Base-by-base conservation (phyloP, 2,329 filamentous ascomycete genomes). In the Penicillium sp. region DNA sequence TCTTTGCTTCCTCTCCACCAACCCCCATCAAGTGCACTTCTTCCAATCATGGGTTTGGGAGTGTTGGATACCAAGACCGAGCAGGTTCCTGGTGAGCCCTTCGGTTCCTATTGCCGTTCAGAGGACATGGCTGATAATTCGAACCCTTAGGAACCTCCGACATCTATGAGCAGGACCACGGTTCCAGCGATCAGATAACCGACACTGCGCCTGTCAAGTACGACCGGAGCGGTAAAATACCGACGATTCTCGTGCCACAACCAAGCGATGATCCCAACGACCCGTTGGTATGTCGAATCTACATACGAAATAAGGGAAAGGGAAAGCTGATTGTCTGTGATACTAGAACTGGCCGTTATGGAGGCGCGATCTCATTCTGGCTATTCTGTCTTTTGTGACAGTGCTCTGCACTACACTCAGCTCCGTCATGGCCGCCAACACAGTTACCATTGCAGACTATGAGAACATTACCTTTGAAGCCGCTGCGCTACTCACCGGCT, bases 221-320 rank as follows among this genome's bases (percentile, higher is more conserved):
- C 68, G 87, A 91, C 69, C 78, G 70, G 45, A 84, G 77, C 54
- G 86, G 87, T 29, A 75, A 77, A 15, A 70, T 78, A 15, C 82
- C 84, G 44, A 87, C 92, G 61, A 87, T 96, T 59, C 81, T 96
- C 28, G 86, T 95, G 4, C 92, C 92, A 4, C 92, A 96, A 65
- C 92, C 92, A 2, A 91, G 86, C 54, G 87, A 95, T 69, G 89
- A 95, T 67, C 89, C 88, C 3, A 92, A 95, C 67, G 91, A 96
- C 70, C 91, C 89, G 27, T 76, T 95, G 58, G 81, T 84, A 78
- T 47, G 64, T 33, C 6, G 72, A 60, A 37, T 56, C 79, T 78
- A 66, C 54, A 27, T 32, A 25, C 29, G 13, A 31, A 32, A 3
- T 13, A 18, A 6, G 6, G 27, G 35, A 35, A 29, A 5, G 23